These are phyloP conservation scores for Cladosporium sp. DNA, from an alignment of 2,329 filamentous ascomycete genomes.

Conservation along the genomic window DNA sequence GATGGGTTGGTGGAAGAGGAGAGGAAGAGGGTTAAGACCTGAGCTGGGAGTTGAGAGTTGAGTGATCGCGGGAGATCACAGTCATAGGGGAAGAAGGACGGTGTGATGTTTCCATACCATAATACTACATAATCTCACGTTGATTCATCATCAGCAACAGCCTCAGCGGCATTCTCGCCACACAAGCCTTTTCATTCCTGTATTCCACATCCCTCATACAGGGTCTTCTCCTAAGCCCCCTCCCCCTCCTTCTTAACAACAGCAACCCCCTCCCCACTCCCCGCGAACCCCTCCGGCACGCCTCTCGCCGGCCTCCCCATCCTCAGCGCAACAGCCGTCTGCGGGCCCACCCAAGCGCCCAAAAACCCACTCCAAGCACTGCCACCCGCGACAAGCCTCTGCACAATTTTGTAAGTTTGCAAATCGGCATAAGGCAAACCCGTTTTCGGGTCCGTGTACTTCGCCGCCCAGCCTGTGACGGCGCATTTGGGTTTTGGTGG, in stretches of 20 bases:
- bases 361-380: slow-evolving; percentile 78
- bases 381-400: slow-evolving; percentile 65
- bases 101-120: too few relatives aligned
- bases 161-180: too few relatives aligned
- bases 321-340: slow-evolving; percentile 22
- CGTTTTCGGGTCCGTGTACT: slow-evolving; percentile 79
- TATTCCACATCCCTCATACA: too few relatives aligned
- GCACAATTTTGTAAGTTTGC: slow-evolving; percentile 76
- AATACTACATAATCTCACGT: too few relatives aligned
- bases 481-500: slow-evolving; percentile 56
- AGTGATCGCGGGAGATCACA: too few relatives aligned
- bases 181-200: too few relatives aligned
- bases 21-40: slow-evolving; percentile 15
- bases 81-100: too few relatives aligned
- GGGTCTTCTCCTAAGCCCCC: neutral
- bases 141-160: too few relatives aligned
- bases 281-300: slow-evolving; percentile 69
- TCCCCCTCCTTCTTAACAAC: slow-evolving; percentile 2
- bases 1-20: slow-evolving; percentile 55
- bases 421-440: slow-evolving; percentile 75
- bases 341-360: slow-evolving; percentile 71
- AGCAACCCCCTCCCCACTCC: slow-evolving; percentile 8
- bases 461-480: slow-evolving; percentile 66
- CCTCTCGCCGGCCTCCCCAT: slow-evolving; percentile 61
- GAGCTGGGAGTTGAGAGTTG: too few relatives aligned